Evolutionary conservation across 2,329 filamentous ascomycete genomes (phyloP).

Genomic region (Neonectria faginata): DNA sequence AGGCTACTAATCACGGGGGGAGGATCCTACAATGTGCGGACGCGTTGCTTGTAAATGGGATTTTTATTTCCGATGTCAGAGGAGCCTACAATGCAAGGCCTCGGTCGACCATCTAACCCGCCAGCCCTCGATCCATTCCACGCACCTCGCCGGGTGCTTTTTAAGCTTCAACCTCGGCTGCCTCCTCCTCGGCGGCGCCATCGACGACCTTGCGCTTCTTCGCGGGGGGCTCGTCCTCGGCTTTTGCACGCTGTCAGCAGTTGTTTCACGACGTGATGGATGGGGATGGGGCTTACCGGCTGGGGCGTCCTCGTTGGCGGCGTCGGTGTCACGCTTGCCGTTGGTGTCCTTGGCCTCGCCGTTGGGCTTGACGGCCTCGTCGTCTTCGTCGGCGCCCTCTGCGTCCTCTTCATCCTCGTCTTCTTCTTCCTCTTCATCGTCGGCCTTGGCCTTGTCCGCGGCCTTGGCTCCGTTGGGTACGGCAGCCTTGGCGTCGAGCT

Average conservation of each 20-base stretch:
- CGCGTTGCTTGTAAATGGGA: background rate
- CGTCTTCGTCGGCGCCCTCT: conserved; percentile 38
- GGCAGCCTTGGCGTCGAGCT: conserved; percentile 50
- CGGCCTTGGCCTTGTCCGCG: conserved; percentile 45
- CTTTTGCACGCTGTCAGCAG: conserved; percentile 6
- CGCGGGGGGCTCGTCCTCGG: conserved; percentile 19
- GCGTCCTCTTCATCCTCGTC: conserved; percentile 49
- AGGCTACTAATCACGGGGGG: background rate
- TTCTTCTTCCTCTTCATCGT: conserved; percentile 49
- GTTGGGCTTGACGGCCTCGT: conserved; percentile 43
- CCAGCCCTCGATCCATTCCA: background rate
- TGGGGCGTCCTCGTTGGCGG: conserved; percentile 12
- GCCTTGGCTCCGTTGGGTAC: conserved; percentile 45
- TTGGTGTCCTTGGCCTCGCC: conserved; percentile 43
- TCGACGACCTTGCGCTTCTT: conserved; percentile 34
- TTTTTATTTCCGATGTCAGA: conserved; percentile 14
- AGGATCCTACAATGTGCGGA: background rate
- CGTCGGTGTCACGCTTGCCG: conserved; percentile 25
- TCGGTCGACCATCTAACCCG: conserved; percentile 5
- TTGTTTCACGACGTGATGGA: background rate
- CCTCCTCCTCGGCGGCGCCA: conserved; percentile 35
- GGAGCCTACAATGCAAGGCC: conserved; percentile 11
- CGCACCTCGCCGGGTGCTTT: conserved; percentile 1
- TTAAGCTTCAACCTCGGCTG: conserved; percentile 28
- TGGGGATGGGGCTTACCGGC: conserved; percentile 9